These are phyloP conservation scores for Wickerhamiella lipophila DNA, from an alignment of 805 yeast species.

Conservation along the genomic window DNA sequence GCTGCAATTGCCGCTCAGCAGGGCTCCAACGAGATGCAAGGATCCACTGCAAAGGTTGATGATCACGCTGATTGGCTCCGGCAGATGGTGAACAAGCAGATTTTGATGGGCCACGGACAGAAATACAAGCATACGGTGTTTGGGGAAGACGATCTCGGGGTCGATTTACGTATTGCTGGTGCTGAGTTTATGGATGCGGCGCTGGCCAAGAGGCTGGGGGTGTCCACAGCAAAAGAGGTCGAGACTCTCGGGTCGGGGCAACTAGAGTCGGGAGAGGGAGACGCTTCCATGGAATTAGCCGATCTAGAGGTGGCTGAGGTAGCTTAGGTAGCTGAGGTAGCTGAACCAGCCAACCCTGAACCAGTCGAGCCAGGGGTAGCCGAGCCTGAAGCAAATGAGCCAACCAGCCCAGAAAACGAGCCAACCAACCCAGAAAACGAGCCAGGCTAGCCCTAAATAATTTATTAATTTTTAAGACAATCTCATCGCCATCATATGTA, in stretches of 20 bases:
- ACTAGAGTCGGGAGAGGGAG: too few species aligned
- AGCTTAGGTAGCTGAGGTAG: background rate
- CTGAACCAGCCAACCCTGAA: background rate
- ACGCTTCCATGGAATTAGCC: too few species aligned
- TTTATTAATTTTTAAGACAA: background rate
- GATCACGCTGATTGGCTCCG: constrained; percentile 27
- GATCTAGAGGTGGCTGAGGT: background rate
- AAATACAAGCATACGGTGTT: constrained; percentile 26
- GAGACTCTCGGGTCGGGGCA: too few species aligned
- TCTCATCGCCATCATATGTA: background rate
- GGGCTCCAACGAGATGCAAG: constrained; percentile 15
- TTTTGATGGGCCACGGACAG: constrained; percentile 27
- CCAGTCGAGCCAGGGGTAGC: too few species aligned
- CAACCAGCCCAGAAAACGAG: too few species aligned
- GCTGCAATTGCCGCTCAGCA: constrained; percentile 21
- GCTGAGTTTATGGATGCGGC: background rate
- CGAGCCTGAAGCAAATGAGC: too few species aligned
- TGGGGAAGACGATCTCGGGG: constrained; percentile 9
- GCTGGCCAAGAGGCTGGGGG: background rate
- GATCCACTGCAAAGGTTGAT: constrained; percentile 13
- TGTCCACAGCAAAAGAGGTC: too few species aligned
- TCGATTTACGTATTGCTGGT: background rate
- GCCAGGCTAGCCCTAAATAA: background rate
- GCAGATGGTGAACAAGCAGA: constrained; percentile 25
- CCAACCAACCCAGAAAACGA: too few species aligned